Base-by-base conservation (phyloP, 495 filamentous ascomycete species). In the Collariella sp. region DNA sequence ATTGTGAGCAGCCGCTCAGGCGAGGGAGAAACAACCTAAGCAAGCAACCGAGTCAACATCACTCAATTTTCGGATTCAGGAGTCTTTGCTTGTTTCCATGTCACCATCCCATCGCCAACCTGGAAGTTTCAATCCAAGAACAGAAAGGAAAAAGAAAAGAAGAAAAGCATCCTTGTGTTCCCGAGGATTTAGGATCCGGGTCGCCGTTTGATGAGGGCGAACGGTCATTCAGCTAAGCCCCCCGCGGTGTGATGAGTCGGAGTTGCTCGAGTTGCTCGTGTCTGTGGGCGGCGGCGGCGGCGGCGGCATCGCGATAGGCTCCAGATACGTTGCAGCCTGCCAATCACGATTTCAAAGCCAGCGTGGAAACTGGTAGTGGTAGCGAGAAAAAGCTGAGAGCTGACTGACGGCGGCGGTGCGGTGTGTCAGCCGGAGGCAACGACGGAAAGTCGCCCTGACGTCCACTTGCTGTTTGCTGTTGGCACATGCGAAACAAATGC, bases 151-250 rank as follows among this genome's bases (percentile, higher is more conserved):
- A n/a, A n/a, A n/a, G n/a, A n/a, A n/a, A n/a, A n/a, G n/a, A n/a
- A n/a, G n/a, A n/a, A n/a, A n/a, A n/a, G n/a, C n/a, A n/a, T n/a
- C 50, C 42, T n/a, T 46, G 51, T 13, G 20, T 38, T 13, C 24
- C 50, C 50, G 31, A 10, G 29, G 29, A 39, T n/a, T 41, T 53
- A 41, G 51, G 16, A 11, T 24, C 15, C 10, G 18, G 18, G 26
- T 36, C 15, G n/a, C 10, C 11, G 23, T 29, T 50, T 40, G 50
- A 51, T 29, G 49, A 51, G 49, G 36, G 7, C 24, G 33, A n/a
- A n/a, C n/a, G n/a, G n/a, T 51, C 35, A 40, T 38, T 38, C 40
- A 45, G 40, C 41, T 53, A 31, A 53, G 51, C 51, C 51, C 48
- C n/a, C n/a, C n/a, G n/a, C 40, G n/a, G n/a, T n/a, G n/a, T n/a